These are phyloP conservation scores for Cucurbita moschata DNA, from an alignment of 306 rosid genomes.

Conservation along the genomic window DNA sequence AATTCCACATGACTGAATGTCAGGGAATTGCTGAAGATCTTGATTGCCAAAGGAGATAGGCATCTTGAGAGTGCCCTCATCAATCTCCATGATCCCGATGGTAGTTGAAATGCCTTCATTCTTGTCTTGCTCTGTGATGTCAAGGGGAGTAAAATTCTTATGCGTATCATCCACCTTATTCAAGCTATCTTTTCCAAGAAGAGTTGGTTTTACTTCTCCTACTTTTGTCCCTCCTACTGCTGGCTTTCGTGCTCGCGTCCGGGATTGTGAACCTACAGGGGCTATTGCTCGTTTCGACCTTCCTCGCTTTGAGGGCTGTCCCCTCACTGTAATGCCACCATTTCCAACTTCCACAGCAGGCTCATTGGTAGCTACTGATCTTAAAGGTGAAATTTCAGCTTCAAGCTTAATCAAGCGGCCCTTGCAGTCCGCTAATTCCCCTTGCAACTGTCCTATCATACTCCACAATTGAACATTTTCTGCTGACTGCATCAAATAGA, in stretches of 20 bases:
- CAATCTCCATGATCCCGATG: neutral
- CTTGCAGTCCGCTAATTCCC: constrained; percentile 32
- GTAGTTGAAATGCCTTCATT: neutral
- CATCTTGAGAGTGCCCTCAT: neutral
- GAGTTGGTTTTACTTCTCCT: neutral
- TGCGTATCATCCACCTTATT: neutral
- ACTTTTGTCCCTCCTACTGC: neutral
- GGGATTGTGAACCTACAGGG: neutral
- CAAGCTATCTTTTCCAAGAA: neutral
- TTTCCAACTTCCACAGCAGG: neutral
- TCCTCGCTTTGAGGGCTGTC: neutral
- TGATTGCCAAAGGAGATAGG: neutral
- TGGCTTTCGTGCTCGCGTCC: neutral
- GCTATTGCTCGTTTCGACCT: neutral
- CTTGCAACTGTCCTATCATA: constrained; percentile 24
- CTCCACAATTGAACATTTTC: constrained; percentile 36
- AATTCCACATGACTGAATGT: neutral
- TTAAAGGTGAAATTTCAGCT: constrained; percentile 24
- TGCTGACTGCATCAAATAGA: constrained; percentile 22
- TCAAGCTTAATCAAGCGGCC: constrained; percentile 19
- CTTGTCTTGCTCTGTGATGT: neutral
- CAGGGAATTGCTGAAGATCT: neutral
- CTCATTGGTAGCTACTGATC: neutral
- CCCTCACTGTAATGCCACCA: neutral
- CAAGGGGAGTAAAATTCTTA: neutral